Evolutionary conservation across 208 protist species (phyloP).

Genomic region (Trypanosoma rangeli): DNA sequence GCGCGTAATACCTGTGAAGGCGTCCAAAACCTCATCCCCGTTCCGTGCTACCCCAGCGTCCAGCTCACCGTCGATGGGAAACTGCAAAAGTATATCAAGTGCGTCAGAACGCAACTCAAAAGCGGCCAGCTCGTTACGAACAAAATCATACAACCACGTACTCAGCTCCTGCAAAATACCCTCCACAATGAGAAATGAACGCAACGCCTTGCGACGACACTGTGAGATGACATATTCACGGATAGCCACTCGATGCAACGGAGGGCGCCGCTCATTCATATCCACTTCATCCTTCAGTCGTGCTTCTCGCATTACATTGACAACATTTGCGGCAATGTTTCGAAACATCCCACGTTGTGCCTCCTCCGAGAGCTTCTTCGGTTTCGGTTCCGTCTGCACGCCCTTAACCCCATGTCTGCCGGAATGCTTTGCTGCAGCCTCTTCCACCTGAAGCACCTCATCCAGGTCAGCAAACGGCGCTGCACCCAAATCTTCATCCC

Average conservation of each 20-base stretch:
- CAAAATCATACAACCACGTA: conserved; percentile 76
- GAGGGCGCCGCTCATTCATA: conserved; percentile 31
- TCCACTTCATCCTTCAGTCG: conserved; percentile 26
- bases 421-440: conserved; percentile 7
- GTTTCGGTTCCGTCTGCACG: background rate
- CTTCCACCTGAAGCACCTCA: conserved; percentile 17
- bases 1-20: conserved; percentile 62
- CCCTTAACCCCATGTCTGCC: background rate
- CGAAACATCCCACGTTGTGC: conserved; percentile 17
- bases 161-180: conserved; percentile 80
- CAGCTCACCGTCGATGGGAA: conserved; percentile 61
- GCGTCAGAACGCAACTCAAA: conserved; percentile 73
- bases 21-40: conserved; percentile 42
- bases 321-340: conserved; percentile 14
- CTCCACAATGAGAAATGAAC: conserved; percentile 49
- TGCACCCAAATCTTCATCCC: conserved; percentile 18
- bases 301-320: conserved; percentile 30
- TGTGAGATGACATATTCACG: conserved; percentile 40
- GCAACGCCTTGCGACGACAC: conserved; percentile 45
- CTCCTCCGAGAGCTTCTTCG: conserved; percentile 24
- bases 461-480: conserved; percentile 22
- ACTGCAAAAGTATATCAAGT: conserved; percentile 67
- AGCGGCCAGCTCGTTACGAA: conserved; percentile 47
- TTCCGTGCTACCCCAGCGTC: conserved; percentile 12
- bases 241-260: conserved; percentile 61